phyloP scores from a whole-genome alignment of 2,329 filamentous ascomycete genomes.

The Plenodomus biglobosus region DNA sequence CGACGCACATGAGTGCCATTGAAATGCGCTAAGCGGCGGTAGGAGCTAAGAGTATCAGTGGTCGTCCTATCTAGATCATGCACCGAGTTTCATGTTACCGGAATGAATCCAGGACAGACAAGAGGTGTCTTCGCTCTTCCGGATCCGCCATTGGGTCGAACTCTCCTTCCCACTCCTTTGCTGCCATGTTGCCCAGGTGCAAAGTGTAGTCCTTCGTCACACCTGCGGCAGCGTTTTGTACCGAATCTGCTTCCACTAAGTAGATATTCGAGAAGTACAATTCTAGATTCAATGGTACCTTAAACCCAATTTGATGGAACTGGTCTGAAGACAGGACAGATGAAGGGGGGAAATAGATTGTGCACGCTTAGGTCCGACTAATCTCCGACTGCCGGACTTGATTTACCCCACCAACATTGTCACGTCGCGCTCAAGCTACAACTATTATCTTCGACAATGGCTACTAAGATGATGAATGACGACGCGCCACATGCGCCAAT shows the following conservation, averaged over 20 bases:
- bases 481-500: constrained; percentile 45
- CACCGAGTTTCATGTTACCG: constrained; percentile 55
- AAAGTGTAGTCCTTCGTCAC: too few species aligned
- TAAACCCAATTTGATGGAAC: not conserved
- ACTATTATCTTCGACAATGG: constrained; percentile 18
- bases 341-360: not conserved
- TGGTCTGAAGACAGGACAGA: not conserved
- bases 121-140: constrained; percentile 78
- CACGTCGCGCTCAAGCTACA: not conserved
- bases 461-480: constrained; percentile 12
- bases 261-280: too few species aligned
- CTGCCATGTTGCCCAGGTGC: constrained; percentile 18
- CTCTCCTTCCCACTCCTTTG: constrained; percentile 59
- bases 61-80: not conserved
- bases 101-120: constrained; percentile 84
- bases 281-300: too few species aligned
- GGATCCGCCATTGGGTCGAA: constrained; percentile 70
- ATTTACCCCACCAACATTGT: constrained; percentile 3
- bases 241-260: too few species aligned
- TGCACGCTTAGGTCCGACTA: not conserved
- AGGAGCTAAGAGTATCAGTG: constrained; percentile 62
- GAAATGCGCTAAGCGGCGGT: constrained; percentile 80
- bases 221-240: too few species aligned
- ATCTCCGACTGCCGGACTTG: not conserved
- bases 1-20: constrained; percentile 89